Percentiles rank a stretch among this genome's conserved stretches.
phyloP scores from a whole-genome alignment of 2,329 filamentous ascomycete species.

The Colletotrichum sansevieriae region DNA sequence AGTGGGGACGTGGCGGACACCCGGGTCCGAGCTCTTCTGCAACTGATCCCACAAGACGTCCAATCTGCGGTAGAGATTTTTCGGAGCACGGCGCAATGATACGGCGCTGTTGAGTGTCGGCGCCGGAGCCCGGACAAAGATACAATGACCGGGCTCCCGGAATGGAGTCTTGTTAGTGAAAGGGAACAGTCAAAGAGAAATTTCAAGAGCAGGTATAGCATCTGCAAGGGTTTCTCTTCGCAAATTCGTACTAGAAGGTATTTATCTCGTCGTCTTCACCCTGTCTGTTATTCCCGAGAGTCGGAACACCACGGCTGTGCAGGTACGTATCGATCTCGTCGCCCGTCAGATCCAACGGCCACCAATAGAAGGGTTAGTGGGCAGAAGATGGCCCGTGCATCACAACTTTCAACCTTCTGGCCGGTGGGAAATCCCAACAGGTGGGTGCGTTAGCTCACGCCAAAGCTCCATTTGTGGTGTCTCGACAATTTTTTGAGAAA shows the following conservation, averaged over 20 bases:
- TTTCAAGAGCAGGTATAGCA: too few species aligned
- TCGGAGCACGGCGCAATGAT: constrained; percentile 38
- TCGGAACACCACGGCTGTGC: constrained; percentile 18
- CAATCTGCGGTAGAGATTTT: constrained; percentile 21
- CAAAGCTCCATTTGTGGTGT: constrained; percentile 25
- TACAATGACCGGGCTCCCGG: too few species aligned
- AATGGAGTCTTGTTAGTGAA: too few species aligned
- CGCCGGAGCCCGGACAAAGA: too few species aligned
- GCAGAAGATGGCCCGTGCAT: constrained; percentile 13
- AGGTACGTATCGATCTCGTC: neutral
- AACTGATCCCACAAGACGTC: constrained; percentile 3
- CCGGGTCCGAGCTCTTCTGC: neutral
- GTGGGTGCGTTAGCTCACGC: constrained; percentile 31
- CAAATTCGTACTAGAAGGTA: too few species aligned
- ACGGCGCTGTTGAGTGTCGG: constrained; percentile 1
- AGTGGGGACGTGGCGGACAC: constrained; percentile 22
- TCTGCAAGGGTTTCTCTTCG: too few species aligned
- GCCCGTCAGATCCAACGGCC: constrained; percentile 20
- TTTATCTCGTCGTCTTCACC: neutral
- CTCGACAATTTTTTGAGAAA: constrained; percentile 35
- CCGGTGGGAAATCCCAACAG: constrained; percentile 39
- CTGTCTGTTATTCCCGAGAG: constrained; percentile 2
- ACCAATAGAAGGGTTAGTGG: constrained; percentile 4
- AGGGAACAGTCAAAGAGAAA: too few species aligned
- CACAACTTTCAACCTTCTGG: constrained; percentile 3